Percentiles rank a stretch among this genome's conserved stretches.
phyloP scores from a whole-genome alignment of 2,329 filamentous ascomycete genomes.

The Lanzia echinophila region DNA sequence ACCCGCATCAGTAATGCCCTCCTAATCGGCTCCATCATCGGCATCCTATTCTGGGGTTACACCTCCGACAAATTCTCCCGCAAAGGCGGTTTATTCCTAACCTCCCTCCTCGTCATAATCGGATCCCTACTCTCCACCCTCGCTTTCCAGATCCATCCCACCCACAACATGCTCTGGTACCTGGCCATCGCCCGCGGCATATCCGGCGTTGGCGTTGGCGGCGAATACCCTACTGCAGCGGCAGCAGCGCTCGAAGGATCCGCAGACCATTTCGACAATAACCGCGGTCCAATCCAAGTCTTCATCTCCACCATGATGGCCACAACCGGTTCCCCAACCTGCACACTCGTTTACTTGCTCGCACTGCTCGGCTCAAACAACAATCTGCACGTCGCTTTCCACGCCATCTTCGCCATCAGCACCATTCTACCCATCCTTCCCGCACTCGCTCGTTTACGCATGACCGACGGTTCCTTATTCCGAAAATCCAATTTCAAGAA shows the following conservation, averaged over 20 bases:
- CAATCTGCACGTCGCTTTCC: constrained; percentile 26
- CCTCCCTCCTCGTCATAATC: constrained; percentile 28
- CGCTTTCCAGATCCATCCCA: constrained; percentile 27
- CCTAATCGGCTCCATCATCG: constrained; percentile 30
- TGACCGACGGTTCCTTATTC: constrained; percentile 18
- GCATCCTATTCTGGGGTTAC: constrained; percentile 30
- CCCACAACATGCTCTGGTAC: constrained; percentile 33
- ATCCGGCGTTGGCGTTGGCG: constrained; percentile 33
- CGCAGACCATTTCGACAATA: constrained; percentile 20
- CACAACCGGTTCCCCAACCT: not conserved
- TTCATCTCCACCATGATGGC: constrained; percentile 1
- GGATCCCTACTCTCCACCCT: constrained; percentile 21
- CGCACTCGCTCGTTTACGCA: constrained; percentile 30
- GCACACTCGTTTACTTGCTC: constrained; percentile 19
- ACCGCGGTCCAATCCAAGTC: constrained; percentile 2
- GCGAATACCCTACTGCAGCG: constrained; percentile 34
- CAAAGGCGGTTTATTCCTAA: constrained; percentile 31
- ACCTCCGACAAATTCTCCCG: constrained; percentile 29
- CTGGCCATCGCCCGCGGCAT: constrained; percentile 33
- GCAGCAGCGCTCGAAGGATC: constrained; percentile 33
- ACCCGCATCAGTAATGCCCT: constrained; percentile 31
- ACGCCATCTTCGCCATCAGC: constrained; percentile 30
- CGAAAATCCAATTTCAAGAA: not conserved
- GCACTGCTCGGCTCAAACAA: constrained; percentile 32
- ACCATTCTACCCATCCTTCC: constrained; percentile 31